These are phyloP conservation scores for Corylus avellana DNA, from an alignment of 306 rosid species.

Conservation along the genomic window DNA sequence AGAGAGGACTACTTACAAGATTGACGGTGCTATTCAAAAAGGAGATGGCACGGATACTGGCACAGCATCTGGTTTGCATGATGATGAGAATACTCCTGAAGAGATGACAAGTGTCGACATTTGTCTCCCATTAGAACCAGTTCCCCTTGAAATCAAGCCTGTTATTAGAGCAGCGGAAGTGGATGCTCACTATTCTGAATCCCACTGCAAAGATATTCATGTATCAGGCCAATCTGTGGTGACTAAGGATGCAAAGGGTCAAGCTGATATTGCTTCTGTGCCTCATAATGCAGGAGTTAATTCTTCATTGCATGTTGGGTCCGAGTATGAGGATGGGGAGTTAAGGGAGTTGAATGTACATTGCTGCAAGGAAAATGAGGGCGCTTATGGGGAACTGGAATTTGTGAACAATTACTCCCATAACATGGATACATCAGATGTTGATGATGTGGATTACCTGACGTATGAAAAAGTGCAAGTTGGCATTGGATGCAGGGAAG, in stretches of 20 bases:
- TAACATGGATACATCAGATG: slow-evolving; percentile 22
- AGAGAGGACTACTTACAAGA: slow-evolving; percentile 25
- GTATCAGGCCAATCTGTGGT: slow-evolving; percentile 15
- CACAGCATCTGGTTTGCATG: slow-evolving; percentile 23
- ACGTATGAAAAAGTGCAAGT: slow-evolving; percentile 18
- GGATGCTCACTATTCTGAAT: not conserved
- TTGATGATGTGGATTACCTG: slow-evolving; percentile 24
- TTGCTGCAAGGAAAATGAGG: slow-evolving; percentile 31
- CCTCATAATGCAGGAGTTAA: not conserved
- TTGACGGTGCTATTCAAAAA: slow-evolving; percentile 20
- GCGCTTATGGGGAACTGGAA: slow-evolving; percentile 25
- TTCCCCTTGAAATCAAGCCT: slow-evolving; percentile 11
- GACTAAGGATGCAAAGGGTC: slow-evolving; percentile 12
- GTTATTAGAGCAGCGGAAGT: slow-evolving; percentile 4
- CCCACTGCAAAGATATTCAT: slow-evolving; percentile 3
- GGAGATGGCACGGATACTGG: slow-evolving; percentile 21
- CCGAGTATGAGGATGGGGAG: slow-evolving; percentile 43
- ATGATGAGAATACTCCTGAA: slow-evolving; percentile 22
- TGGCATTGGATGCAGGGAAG: slow-evolving; percentile 22
- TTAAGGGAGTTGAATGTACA: slow-evolving; percentile 38
- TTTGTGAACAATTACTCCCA: slow-evolving; percentile 41
- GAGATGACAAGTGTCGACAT: slow-evolving; percentile 7
- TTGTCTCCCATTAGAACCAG: not conserved
- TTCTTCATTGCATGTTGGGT: not conserved
- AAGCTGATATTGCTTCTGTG: slow-evolving; percentile 9